phyloP scores from a whole-genome alignment of 2,329 filamentous ascomycete species.

The Lecanicillium sp. region DNA sequence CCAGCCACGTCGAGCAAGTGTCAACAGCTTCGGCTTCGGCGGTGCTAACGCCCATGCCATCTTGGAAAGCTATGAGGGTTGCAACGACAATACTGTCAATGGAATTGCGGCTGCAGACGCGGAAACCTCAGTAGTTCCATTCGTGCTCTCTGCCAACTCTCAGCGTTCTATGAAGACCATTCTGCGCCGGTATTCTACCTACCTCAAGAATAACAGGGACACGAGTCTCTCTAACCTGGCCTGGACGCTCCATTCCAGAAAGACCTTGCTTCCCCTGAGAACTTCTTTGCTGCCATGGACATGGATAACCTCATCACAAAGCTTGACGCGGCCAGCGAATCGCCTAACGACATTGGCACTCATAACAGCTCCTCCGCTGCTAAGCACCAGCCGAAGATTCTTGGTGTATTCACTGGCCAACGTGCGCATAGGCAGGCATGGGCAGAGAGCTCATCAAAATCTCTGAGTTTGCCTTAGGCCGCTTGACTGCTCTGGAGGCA shows the following conservation, averaged over 20 bases:
- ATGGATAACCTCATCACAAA: not conserved
- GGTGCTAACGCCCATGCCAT: slow-evolving; percentile 18
- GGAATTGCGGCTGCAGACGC: not conserved
- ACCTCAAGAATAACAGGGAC: not conserved
- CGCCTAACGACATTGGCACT: not conserved
- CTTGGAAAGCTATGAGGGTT: slow-evolving; percentile 11
- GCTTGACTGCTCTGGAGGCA: slow-evolving; percentile 14
- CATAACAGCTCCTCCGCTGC: not conserved
- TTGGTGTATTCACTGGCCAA: slow-evolving; percentile 22
- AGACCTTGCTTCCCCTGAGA: not conserved
- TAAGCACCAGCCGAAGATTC: slow-evolving; percentile 1
- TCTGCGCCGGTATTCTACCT: not conserved
- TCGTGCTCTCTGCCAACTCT: not conserved
- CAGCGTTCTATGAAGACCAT: not conserved
- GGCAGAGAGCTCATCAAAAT: slow-evolving; percentile 20
- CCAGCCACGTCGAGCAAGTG: slow-evolving; percentile 8
- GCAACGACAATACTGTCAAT: not conserved
- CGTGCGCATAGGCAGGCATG: slow-evolving; percentile 22
- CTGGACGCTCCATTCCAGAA: not conserved
- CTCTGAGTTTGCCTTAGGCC: slow-evolving; percentile 17
- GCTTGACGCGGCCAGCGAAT: not conserved
- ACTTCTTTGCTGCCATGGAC: not conserved
- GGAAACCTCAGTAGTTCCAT: not conserved
- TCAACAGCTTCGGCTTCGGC: slow-evolving; percentile 20
- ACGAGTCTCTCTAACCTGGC: not conserved